Base-by-base conservation (phyloP, 352 stramenopile genomes). In the Phytophthora pini region DNA sequence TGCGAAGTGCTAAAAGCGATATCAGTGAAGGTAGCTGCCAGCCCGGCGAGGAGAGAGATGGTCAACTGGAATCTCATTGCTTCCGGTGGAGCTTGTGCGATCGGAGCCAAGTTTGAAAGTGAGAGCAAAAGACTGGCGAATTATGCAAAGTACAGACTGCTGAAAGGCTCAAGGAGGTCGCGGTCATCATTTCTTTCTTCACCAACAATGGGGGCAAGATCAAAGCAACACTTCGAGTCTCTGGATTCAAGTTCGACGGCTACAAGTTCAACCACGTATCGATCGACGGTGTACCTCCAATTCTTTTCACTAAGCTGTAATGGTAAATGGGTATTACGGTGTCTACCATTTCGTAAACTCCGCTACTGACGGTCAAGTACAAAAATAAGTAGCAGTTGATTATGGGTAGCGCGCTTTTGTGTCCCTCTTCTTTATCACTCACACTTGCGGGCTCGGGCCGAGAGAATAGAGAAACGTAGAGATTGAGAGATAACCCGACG, bases 211-310 rank as follows among this genome's bases (percentile, higher is more conserved):
- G 36, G 9, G 29, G 29, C 29, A 10, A 34, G 29, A 34, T 20
- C 17, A 34, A 34, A 34, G 6, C 0, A 34, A 8, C 27, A 7
- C 5, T 34, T 11, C 7, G 29, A 4, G 9, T 34, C 6, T 34
- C 7, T 34, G 29, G 29, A 36, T 50, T 50, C 24, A 50, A 36
- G 44, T 36, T 5, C 17, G 44, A 10, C 29, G 13, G 17, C 15
- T 41, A 41, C 2, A 49, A 49, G 38, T 58, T 58, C 51, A 49
- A 58, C 51, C 51, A 49, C 51, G 26, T 48, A 48, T 58, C 24
- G 15, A 15, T 5, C 13, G 20, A 58, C 3, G 8, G n/a, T 22
- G 22, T 50, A 47, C 49, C 49, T 56, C 32, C 49, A 34, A n/a
- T 36, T 43, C 15, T 34, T 36, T 55, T 55, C 9, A 56, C 12